Conservation (phyloP, 441 rosid species). For the Erodium chrysanthum region DNA sequence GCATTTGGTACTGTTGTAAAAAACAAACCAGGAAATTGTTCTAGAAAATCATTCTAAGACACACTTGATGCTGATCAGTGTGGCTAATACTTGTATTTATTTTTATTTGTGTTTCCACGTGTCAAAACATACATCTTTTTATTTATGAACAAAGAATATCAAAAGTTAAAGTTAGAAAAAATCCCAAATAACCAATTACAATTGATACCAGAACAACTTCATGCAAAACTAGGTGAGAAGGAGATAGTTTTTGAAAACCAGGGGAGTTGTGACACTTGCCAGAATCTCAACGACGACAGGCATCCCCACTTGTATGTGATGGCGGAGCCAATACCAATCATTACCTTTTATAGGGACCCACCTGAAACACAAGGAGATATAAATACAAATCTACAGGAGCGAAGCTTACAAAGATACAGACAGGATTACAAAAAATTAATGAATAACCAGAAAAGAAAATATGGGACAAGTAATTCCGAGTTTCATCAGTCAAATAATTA, state of each 20-base stretch:
- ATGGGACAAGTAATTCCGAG: neutral
- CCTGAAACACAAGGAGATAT: slow-evolving; percentile 34
- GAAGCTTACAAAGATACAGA: neutral
- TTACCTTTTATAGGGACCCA: slow-evolving; percentile 95
- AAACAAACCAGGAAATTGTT: neutral
- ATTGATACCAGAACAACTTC: neutral
- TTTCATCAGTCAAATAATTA: neutral
- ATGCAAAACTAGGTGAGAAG: neutral
- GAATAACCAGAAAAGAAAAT: neutral
- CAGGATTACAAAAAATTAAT: neutral
- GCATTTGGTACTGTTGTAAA: neutral
- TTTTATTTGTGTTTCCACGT: neutral
- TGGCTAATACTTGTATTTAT: neutral
- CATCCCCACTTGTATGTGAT: slow-evolving; percentile 92
- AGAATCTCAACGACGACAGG: slow-evolving; percentile 77
- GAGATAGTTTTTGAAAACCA: neutral
- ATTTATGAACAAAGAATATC: neutral
- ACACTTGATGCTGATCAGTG: neutral
- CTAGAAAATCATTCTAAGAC: neutral
- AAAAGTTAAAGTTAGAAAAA: neutral
- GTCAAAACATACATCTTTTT: neutral
- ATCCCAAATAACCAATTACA: neutral
- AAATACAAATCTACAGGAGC: neutral
- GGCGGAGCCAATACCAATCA: slow-evolving; percentile 98
- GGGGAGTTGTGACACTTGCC: slow-evolving; percentile 35